Conservation (phyloP, 805 yeast genomes). For the Schizosaccharomyces lindneri region DNA sequence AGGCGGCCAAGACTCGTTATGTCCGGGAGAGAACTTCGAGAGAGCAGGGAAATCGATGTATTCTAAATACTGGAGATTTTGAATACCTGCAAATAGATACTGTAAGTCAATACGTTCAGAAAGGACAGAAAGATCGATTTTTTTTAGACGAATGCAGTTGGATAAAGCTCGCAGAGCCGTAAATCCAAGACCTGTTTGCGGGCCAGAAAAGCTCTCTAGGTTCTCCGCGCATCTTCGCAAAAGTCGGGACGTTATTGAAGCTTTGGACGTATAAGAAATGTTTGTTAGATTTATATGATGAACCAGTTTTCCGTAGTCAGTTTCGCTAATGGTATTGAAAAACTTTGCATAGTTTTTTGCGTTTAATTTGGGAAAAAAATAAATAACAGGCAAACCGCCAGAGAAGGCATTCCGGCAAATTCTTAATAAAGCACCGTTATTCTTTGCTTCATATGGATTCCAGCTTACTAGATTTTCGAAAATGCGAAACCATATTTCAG, state of each 20-base stretch:
- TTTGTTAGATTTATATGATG: conserved; percentile 44
- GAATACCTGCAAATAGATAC: conserved; percentile 54
- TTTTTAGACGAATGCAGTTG: conserved; percentile 36
- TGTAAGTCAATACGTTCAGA: conserved; percentile 71
- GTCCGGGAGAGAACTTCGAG: conserved; percentile 31
- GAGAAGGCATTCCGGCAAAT: neutral
- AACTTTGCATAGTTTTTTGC: neutral
- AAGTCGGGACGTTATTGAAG: conserved; percentile 64
- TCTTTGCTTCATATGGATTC: neutral
- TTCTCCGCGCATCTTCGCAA: conserved; percentile 48
- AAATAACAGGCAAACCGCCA: neutral
- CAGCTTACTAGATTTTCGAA: neutral
- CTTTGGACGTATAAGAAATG: conserved; percentile 75
- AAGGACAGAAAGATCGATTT: conserved; percentile 59
- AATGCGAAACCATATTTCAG: neutral
- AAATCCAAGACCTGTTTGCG: conserved; percentile 83
- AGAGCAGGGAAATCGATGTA: conserved; percentile 73
- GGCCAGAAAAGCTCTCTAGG: conserved; percentile 54
- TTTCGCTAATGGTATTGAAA: neutral
- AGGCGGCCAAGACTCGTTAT: conserved; percentile 47
- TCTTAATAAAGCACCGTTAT: neutral
- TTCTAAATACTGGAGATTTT: conserved; percentile 34
- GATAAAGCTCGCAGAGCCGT: conserved; percentile 68
- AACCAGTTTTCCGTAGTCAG: conserved; percentile 28
- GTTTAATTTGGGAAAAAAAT: neutral